Evolutionary conservation across 2,329 filamentous ascomycete species (phyloP), one percentile per base, ranked within the genome.

Genomic region (Aplosporella prunicola): DNA sequence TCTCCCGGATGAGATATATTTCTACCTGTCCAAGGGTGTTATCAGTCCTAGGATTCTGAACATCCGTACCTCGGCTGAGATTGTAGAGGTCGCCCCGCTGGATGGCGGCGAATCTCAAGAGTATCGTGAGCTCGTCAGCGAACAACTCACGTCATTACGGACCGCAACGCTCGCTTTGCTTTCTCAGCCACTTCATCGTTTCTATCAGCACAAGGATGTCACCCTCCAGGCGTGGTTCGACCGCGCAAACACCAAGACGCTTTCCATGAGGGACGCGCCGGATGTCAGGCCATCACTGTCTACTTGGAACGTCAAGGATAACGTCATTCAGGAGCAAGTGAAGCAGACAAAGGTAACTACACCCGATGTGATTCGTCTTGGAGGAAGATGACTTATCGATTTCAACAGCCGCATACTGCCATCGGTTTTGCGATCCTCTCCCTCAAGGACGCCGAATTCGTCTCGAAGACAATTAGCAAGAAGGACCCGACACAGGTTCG

Each of bases 1-100:
- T 42, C 69, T 98, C 5, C 87, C 91, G 0, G 78, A 87, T 26
- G 91, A 98, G 60, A 69, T 96, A 13, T 88, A 89, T 56, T 82
- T 86, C 58, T 96, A 96, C 57, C 70, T 95, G 33, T 87, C 86
- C 41, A 79, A 75, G 35, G 91, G 86, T 22, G 66, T 95, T 28
- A 76, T 96, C 46, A 78, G 84, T 18, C 71, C 86, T 16, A 77
- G 84, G 32, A 69, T 94, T 24, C 72, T 93, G 9, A 84, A 82
- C 56, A 89, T 80, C 72, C 76, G 94, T 48, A 82, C 84, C 4
- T 81, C 85, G 37, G 78, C 81, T 45, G 79, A 89, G 55, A 74
- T 93, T 40, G 63, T 82, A 20, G 73, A 95, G 35, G 72, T 78
- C 35, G 81, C 89, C n/a, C 91, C 89, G 4, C 67, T 94, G 37